Evolutionary conservation across 1,139 yeast genomes (phyloP), one percentile per base, ranked within the genome.

Genomic region (Casaregolazyma lundiana): DNA sequence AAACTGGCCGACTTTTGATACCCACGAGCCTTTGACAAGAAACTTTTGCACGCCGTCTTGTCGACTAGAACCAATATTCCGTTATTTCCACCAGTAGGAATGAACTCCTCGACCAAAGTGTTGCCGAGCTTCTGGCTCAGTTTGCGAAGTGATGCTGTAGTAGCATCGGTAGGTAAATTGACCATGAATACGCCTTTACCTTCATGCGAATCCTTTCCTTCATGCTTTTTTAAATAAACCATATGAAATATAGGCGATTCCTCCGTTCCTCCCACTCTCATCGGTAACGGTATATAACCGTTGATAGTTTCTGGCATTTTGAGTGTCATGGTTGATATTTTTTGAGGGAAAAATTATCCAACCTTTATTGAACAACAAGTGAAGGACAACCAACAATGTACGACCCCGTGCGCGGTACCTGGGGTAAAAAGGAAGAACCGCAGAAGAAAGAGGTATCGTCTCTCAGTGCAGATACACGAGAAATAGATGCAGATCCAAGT

Each of bases 1-100:
- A 51, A 7, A 41, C 44, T 8, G 4, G 45, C 29, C 13, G 35
- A 35, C 13, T 44, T 47, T 11, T 41, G 39, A 7, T 44, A 47
- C 29, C 44, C 35, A 38, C 76, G 80, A 51, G 88, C 71, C 38
- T 84, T 75, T 38, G 69, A 65, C 50, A 83, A 71, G 13, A 94
- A 88, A 50, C 89, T 70, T 51, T 76, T 78, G 40, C 83, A 74
- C 20, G 94, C 83, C 1, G 82, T 66, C 58, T 81, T 81, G 63
- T 90, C 97, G 3, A 89, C 77, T 60, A 90, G 81, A 21, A 80
- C 78, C 26, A 88, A 73, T 13, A 87, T 70, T 1, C 86, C 94
- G 51, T 72, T 74, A 35, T 73, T 63, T 2, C 53, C 58, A 11
- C 54, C 51, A 22, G 61, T 50, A 4, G 48, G 46, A 21, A 45